A percentile compares a stretch with the other conserved stretches of the same genome.
These are phyloP conservation scores for Salix dunnii DNA, from an alignment of 345 rosid species.

Conservation along the genomic window DNA sequence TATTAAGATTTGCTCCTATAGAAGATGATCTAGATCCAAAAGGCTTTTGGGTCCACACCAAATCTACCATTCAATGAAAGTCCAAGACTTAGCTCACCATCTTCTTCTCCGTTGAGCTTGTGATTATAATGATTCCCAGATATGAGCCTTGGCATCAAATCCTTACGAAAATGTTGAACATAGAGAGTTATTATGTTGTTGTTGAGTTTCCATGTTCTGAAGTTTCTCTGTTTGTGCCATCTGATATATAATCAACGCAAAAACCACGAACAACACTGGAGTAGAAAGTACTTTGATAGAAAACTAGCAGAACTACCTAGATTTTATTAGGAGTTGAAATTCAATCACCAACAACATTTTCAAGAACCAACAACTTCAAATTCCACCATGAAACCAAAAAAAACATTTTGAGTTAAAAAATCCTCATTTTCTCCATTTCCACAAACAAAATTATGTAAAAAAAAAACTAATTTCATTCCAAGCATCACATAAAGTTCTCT, in stretches of 20 bases:
- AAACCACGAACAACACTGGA: background rate
- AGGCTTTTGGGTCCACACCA: slow-evolving; percentile 64
- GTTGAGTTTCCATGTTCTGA: slow-evolving; percentile 26
- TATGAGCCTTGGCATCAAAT: slow-evolving; percentile 44
- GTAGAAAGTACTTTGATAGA: background rate
- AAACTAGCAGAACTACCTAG: slow-evolving; percentile 7
- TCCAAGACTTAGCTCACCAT: slow-evolving; percentile 70
- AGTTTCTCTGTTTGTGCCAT: slow-evolving; percentile 38
- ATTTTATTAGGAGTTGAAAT: slow-evolving; percentile 14
- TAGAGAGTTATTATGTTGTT: background rate
- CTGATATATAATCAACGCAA: background rate
- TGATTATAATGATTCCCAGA: slow-evolving; percentile 23
- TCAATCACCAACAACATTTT: background rate
- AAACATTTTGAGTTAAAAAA: slow-evolving; percentile 18
- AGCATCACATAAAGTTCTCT: too few species aligned
- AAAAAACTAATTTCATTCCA: background rate
- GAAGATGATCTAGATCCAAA: slow-evolving; percentile 53
- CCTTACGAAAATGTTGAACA: slow-evolving; percentile 22
- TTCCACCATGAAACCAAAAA: slow-evolving; percentile 1
- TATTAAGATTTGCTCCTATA: slow-evolving; percentile 51
- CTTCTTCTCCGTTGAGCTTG: slow-evolving; percentile 29
- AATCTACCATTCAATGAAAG: slow-evolving; percentile 76
- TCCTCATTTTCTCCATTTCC: slow-evolving; percentile 12
- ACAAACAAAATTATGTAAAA: background rate
- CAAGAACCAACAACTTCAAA: slow-evolving; percentile 5